Percentiles rank a stretch among this genome's conserved stretches.
Evolutionary conservation across 345 rosid genomes (phyloP).

Genomic region (Viola odorata): DNA sequence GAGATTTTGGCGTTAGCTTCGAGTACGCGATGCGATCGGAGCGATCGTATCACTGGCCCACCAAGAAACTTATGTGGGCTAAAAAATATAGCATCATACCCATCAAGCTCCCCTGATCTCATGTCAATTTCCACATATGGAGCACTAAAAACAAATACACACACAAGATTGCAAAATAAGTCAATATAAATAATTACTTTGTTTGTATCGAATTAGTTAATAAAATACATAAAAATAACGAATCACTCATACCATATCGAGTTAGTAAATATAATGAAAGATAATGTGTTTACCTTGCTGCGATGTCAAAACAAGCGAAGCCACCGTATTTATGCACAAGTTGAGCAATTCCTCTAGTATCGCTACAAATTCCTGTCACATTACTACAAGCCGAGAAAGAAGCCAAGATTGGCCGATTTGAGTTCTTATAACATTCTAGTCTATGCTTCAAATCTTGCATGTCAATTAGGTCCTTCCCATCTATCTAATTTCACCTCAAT

Average conservation of each 20-base stretch:
- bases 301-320: conserved; percentile 57
- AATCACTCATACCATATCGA: too few species aligned
- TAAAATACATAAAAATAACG: too few species aligned
- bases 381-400: conserved; percentile 67
- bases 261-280: neutral
- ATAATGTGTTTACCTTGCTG: conserved; percentile 35
- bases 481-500: conserved; percentile 43
- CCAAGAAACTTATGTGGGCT: conserved; percentile 61
- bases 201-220: neutral
- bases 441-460: conserved; percentile 22
- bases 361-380: conserved; percentile 39
- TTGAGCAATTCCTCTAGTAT: conserved; percentile 41
- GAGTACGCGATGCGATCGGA: too few species aligned
- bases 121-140: conserved; percentile 50
- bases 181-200: neutral
- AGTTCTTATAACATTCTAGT: conserved; percentile 20
- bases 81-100: conserved; percentile 50
- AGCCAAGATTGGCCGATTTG: conserved; percentile 43
- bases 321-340: conserved; percentile 45
- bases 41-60: conserved; percentile 33
- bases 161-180: neutral
- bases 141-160: conserved; percentile 19
- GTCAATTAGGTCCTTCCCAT: conserved; percentile 31
- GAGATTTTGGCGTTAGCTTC: too few species aligned
- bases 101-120: conserved; percentile 42